Conservation (phyloP, 2,329 filamentous ascomycete genomes). For the Colletotrichum lupini region DNA sequence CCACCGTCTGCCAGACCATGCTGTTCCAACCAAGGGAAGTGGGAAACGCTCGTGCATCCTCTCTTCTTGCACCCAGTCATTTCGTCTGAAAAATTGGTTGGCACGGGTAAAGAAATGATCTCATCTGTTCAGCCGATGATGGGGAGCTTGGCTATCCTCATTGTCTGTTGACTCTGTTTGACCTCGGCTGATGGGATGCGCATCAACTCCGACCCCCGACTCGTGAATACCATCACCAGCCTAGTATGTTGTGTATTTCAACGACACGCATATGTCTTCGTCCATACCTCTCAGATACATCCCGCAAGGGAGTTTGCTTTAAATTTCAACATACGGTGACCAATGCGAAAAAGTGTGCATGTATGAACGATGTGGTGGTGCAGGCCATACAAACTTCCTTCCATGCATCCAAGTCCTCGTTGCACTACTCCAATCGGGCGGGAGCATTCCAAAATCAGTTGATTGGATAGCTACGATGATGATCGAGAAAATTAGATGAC, state of each 20-base stretch:
- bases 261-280: background rate
- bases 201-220: background rate
- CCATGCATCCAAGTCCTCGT: too few species aligned
- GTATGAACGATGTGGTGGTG: too few species aligned
- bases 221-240: background rate
- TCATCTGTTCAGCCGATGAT: background rate
- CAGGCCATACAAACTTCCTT: too few species aligned
- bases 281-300: background rate
- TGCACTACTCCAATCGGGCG: too few species aligned
- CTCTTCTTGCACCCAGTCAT: background rate
- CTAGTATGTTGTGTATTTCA: background rate
- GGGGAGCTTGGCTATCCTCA: background rate
- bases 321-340: accelerated
- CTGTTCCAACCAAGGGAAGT: background rate
- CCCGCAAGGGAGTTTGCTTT: background rate
- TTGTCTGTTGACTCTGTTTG: background rate
- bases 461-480: too few species aligned
- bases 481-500: too few species aligned
- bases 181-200: background rate
- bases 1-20: too few species aligned
- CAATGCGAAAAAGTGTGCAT: too few species aligned
- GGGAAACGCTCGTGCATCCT: background rate
- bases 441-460: too few species aligned
- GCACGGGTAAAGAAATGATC: background rate
- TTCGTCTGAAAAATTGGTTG: background rate